Evolutionary conservation across 805 yeast species (phyloP).

Genomic region (Grigorovia yakushimaensis): DNA sequence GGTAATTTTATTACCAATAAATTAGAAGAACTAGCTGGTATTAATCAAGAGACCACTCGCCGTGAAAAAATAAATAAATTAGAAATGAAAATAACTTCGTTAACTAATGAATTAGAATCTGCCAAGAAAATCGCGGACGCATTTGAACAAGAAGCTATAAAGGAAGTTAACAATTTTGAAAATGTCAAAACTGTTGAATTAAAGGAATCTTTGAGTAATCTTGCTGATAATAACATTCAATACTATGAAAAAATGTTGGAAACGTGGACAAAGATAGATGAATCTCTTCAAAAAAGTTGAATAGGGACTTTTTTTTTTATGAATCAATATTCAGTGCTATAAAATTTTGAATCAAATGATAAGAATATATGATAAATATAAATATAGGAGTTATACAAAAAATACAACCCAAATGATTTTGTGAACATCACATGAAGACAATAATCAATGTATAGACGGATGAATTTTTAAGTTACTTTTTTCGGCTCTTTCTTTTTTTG

Average conservation of each 20-base stretch:
- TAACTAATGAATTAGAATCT: conserved; percentile 40
- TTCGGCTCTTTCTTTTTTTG: no score
- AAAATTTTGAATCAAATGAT: no score
- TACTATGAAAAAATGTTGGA: conserved; percentile 61
- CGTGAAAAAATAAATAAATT: conserved; percentile 43
- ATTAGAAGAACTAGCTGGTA: conserved; percentile 53
- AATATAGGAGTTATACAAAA: no score
- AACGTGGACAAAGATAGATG: conserved; percentile 58
- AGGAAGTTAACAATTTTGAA: conserved; percentile 63
- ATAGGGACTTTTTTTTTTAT: no score
- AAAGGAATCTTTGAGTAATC: conserved; percentile 54
- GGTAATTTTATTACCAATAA: conserved; percentile 47
- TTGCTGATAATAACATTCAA: conserved; percentile 67
- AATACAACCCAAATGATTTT: no score
- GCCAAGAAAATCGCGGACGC: conserved; percentile 43
- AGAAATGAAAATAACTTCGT: conserved; percentile 38
- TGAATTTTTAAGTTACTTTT: no score
- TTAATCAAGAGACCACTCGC: conserved; percentile 47
- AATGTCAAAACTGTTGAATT: conserved; percentile 69
- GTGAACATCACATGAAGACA: no score
- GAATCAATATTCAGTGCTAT: no score
- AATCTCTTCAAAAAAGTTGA: conserved; percentile 16
- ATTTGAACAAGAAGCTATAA: conserved; percentile 46
- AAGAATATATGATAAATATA: no score
- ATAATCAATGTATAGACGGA: no score